Evolutionary conservation across 306 rosid genomes (phyloP), one percentile per base, ranked within the genome.

Genomic region (Acmispon strigosus): DNA sequence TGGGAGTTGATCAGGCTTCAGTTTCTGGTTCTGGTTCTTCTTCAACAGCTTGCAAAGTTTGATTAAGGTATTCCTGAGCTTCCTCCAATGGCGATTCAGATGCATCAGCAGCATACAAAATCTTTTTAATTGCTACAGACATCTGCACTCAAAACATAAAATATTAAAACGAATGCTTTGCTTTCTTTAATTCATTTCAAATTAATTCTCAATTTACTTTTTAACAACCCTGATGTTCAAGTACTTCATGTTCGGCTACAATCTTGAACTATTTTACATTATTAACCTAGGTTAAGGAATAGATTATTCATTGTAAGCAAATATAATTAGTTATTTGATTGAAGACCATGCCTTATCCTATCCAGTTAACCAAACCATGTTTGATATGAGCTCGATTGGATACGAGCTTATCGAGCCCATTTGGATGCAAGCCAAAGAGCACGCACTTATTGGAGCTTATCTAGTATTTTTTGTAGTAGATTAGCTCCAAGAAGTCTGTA

Each of bases 51-150:
- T 76, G 52, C 51, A 77, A 8, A 3, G 74, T 62, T 42, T 83
- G 69, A 77, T 62, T 18, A 27, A 95, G 85, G 81, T 80, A 91
- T 3, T 86, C 96, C 81, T 89, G 96, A 20, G 99, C 99, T 78
- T 89, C 89, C 19, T 89, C 84, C 27, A 95, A 81, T 47, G 99
- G 91, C 0, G 97, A 95, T 80, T 86, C 96, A 66, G 86, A 86
- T 15, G 90, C 92, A 70, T 95, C 99, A 39, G 90, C 91, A 12
- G 97, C 97, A 78, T 95, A 95, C 72, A 95, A 36, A 69, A 95
- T 89, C 91, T 87, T 91, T 86, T 86, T 91, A 47, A 95, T 66
- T 75, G 96, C 99, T 42, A 85, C 77, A 34, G 95, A 76, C 83
- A 95, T 79, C 99, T 94, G 92, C 83, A 77, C 15, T 13, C 8